phyloP scores from a whole-genome alignment of 2,329 filamentous ascomycete genomes.

The Venturia pyrina region DNA sequence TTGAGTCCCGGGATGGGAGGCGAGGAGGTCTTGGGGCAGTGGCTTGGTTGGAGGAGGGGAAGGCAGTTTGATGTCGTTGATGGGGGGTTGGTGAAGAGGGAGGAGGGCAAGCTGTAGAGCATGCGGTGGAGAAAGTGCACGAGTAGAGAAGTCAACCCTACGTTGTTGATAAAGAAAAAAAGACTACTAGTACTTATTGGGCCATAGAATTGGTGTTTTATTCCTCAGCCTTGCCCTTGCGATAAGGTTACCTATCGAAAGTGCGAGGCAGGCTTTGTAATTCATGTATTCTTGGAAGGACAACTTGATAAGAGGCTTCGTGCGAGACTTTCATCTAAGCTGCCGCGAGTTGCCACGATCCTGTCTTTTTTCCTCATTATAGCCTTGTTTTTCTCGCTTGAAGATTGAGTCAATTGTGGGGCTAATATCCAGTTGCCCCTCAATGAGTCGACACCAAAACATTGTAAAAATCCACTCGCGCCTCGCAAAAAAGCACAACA shows the following conservation, averaged over 20 bases:
- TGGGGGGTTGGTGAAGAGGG: conserved; percentile 49
- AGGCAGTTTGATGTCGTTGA: conserved; percentile 57
- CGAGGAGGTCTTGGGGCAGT: conserved; percentile 55
- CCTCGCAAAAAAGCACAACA: conserved; percentile 10
- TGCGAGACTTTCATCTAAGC: no score
- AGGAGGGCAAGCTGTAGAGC: conserved; percentile 14
- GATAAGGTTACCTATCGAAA: no score
- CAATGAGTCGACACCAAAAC: neutral
- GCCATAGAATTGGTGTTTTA: no score
- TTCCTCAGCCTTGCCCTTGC: no score
- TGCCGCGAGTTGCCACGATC: no score
- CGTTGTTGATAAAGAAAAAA: no score
- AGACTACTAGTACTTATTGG: no score
- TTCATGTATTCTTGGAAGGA: no score
- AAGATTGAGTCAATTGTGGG: neutral
- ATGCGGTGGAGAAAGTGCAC: neutral
- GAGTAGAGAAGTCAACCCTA: no score
- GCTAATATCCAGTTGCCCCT: neutral
- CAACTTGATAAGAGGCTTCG: no score
- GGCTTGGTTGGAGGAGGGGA: conserved; percentile 70
- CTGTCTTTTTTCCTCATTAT: neutral
- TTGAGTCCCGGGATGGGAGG: conserved; percentile 62
- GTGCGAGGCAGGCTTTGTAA: no score
- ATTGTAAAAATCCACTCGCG: neutral
- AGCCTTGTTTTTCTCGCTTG: neutral